A percentile compares a stretch with the other conserved stretches of the same genome.
Evolutionary conservation across 1,139 yeast species (phyloP).

Genomic region (Pneumocystis carinii): DNA sequence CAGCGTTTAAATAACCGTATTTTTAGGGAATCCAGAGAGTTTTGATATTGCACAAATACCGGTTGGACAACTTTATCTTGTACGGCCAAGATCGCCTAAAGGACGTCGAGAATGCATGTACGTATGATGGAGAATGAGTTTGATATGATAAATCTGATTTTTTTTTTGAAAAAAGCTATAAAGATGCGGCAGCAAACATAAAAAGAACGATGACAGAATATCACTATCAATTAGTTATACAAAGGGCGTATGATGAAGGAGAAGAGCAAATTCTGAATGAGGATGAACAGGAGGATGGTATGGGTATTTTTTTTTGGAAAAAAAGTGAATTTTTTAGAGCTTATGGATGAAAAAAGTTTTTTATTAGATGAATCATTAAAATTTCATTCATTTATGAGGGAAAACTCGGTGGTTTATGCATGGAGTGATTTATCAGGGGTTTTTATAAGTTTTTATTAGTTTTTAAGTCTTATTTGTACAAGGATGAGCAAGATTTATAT

Average conservation of each 20-base stretch:
- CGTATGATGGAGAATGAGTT: slow-evolving; percentile 8
- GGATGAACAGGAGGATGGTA: slow-evolving; percentile 34
- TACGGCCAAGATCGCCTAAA: slow-evolving; percentile 69
- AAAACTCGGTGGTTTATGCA: slow-evolving; percentile 40
- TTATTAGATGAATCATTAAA: slow-evolving; percentile 48
- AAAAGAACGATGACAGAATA: slow-evolving; percentile 52
- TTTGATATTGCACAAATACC: slow-evolving; percentile 64
- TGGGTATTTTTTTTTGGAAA: slow-evolving; percentile 15
- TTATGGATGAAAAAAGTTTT: slow-evolving; percentile 49
- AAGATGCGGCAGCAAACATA: slow-evolving; percentile 63
- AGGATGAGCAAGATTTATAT: slow-evolving; percentile 66
- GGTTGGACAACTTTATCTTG: slow-evolving; percentile 61
- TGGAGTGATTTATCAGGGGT: slow-evolving; percentile 72
- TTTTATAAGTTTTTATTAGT: not conserved
- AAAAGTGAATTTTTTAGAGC: slow-evolving; percentile 28
- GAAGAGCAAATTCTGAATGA: slow-evolving; percentile 31
- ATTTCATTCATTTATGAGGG: slow-evolving; percentile 32
- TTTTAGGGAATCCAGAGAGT: slow-evolving; percentile 28
- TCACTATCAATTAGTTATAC: slow-evolving; percentile 57
- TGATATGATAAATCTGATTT: not conserved
- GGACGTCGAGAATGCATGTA: slow-evolving; percentile 75
- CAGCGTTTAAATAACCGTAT: not conserved
- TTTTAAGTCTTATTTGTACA: not conserved
- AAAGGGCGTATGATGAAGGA: slow-evolving; percentile 54
- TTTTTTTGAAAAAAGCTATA: slow-evolving; percentile 22